These are phyloP conservation scores for Trifolium pratense DNA, from an alignment of 306 rosid genomes.

Conservation along the genomic window DNA sequence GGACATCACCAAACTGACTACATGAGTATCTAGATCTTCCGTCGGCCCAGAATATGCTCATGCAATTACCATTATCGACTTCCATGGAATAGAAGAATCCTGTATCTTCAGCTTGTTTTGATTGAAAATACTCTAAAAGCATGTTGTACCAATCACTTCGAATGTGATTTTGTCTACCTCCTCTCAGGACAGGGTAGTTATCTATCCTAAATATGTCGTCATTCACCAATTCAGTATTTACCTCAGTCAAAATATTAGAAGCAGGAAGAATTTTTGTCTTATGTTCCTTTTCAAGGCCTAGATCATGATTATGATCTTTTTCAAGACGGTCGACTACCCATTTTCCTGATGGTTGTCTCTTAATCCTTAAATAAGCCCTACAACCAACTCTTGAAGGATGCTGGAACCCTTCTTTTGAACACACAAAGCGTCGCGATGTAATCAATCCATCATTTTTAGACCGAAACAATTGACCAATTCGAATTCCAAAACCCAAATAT, in stretches of 20 bases:
- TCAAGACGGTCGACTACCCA: constrained; percentile 91
- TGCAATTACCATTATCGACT: constrained; percentile 74
- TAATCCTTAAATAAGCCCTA: constrained; percentile 88
- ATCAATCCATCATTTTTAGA: constrained; percentile 82
- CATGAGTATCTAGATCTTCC: constrained; percentile 92
- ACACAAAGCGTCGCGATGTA: constrained; percentile 90
- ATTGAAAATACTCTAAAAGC: constrained; percentile 85
- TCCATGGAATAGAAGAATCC: constrained; percentile 89
- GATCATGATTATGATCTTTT: constrained; percentile 85
- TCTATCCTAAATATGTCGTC: constrained; percentile 65
- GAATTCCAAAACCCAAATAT: constrained; percentile 70
- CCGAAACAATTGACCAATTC: constrained; percentile 93
- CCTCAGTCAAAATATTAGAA: constrained; percentile 67
- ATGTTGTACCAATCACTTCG: constrained; percentile 79
- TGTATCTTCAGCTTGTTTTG: constrained; percentile 89
- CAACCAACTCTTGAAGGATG: constrained; percentile 97
- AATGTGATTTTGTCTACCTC: constrained; percentile 76
- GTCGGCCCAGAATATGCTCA: constrained; percentile 98
- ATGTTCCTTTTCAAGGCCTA: constrained; percentile 56
- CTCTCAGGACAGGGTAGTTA: constrained; percentile 55
- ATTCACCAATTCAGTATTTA: constrained; percentile 59
- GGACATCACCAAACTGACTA: constrained; percentile 89
- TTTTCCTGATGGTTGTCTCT: constrained; percentile 79
- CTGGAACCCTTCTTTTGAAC: constrained; percentile 95
- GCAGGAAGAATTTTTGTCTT: constrained; percentile 50